phyloP scores from a whole-genome alignment of 495 filamentous ascomycete genomes.

The Astrothelium subdiscretum region DNA sequence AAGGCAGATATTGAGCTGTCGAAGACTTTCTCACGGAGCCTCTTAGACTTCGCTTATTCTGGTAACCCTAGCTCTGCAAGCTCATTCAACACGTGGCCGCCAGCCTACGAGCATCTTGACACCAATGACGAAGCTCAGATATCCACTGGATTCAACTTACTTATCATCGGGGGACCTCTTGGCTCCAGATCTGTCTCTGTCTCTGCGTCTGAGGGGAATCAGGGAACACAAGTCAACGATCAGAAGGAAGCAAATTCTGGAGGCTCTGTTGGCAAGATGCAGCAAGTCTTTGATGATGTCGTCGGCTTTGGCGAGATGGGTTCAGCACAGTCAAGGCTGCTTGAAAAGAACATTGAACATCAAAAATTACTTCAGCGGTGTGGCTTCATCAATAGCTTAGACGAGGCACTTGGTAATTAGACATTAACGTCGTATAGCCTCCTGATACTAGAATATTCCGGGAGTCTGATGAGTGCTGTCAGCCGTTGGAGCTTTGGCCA shows the following conservation, averaged over 20 bases:
- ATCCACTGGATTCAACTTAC: not conserved
- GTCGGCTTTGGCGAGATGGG: not conserved
- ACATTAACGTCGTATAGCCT: no score
- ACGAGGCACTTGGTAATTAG: not conserved
- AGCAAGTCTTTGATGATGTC: not conserved
- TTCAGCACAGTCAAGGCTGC: not conserved
- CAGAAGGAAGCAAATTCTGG: not conserved
- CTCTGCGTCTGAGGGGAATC: not conserved
- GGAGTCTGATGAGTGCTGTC: no score
- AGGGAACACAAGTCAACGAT: not conserved
- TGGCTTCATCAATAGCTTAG: not conserved
- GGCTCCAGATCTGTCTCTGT: not conserved
- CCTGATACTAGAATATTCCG: no score
- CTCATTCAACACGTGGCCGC: not conserved
- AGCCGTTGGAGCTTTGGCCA: no score
- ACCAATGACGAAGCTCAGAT: not conserved
- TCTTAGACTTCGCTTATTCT: slow-evolving; percentile 7
- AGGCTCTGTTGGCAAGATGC: not conserved
- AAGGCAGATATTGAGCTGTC: slow-evolving; percentile 17
- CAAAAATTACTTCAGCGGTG: not conserved
- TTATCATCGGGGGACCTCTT: not conserved
- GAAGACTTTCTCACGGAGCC: not conserved
- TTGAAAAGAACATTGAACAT: not conserved
- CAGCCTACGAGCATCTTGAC: not conserved
- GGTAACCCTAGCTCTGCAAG: not conserved